Conservation (phyloP, 768 basidiomycete species). For the Dendrothele bispora region DNA sequence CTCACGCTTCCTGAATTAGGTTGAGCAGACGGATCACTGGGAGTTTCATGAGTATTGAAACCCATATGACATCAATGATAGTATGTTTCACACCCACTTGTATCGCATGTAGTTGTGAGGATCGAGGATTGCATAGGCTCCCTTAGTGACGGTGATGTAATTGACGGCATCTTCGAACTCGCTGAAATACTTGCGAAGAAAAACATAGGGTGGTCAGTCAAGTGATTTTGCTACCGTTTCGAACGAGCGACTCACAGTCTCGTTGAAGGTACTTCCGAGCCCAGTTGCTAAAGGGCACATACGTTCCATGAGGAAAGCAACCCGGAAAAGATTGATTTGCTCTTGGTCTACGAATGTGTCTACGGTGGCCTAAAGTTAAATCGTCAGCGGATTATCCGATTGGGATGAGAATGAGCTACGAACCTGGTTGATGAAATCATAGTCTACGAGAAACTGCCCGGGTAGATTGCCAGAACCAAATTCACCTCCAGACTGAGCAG, state of each 20-base stretch:
- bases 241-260: slow-evolving; percentile 30
- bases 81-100: slow-evolving; percentile 28
- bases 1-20: slow-evolving; percentile 44
- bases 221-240: background rate
- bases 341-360: slow-evolving; percentile 49
- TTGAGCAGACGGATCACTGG: slow-evolving; percentile 42
- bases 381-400: background rate
- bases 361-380: slow-evolving; percentile 34
- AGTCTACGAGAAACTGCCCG: slow-evolving; percentile 41
- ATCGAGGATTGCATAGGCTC: slow-evolving; percentile 42
- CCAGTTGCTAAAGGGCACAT: slow-evolving; percentile 40
- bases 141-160: slow-evolving; percentile 40
- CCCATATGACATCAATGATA: background rate
- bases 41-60: no score
- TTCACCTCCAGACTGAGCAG: slow-evolving; percentile 44
- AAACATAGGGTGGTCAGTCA: background rate
- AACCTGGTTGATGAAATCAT: slow-evolving; percentile 49
- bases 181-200: slow-evolving; percentile 35
- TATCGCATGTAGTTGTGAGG: slow-evolving; percentile 52
- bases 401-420: background rate
- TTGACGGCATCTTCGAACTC: slow-evolving; percentile 44
- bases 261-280: slow-evolving; percentile 42
- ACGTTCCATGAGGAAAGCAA: slow-evolving; percentile 49
- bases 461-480: slow-evolving; percentile 40
- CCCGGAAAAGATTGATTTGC: slow-evolving; percentile 49